phyloP scores from a whole-genome alignment of 2,329 filamentous ascomycete species.

The Penicillium hordei region DNA sequence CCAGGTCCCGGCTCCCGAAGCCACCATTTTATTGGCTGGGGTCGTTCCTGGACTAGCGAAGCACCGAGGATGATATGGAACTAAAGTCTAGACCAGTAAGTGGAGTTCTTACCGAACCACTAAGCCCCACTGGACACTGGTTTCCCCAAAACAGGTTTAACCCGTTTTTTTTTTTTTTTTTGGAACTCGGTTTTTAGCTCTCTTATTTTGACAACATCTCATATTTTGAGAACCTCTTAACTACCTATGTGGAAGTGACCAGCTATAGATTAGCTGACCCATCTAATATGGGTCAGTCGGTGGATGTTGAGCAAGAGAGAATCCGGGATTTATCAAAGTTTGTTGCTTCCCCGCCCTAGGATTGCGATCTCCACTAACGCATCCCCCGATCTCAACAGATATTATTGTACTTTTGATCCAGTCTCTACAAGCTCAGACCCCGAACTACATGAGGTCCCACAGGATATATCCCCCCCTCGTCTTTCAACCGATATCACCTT shows the following conservation, averaged over 20 bases:
- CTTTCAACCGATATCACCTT: constrained; percentile 38
- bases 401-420: constrained; percentile 17
- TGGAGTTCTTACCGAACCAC: neutral
- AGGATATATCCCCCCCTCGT: constrained; percentile 1
- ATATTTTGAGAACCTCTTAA: neutral
- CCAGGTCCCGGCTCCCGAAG: no score
- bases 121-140: no score
- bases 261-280: constrained; percentile 6
- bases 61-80: no score
- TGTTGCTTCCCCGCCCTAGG: neutral
- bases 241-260: constrained; percentile 1
- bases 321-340: constrained; percentile 23
- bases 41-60: no score
- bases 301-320: constrained; percentile 18
- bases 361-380: constrained; percentile 6
- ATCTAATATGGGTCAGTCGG: constrained; percentile 9
- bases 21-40: no score
- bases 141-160: neutral
- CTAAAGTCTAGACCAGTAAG: no score
- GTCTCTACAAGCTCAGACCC: neutral
- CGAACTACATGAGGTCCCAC: neutral
- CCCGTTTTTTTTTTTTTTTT: neutral
- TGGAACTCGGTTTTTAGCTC: neutral
- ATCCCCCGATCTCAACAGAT: constrained; percentile 10
- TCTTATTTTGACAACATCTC: neutral